phyloP scores from a whole-genome alignment of 768 basidiomycete genomes.

The Grammothele lineata region DNA sequence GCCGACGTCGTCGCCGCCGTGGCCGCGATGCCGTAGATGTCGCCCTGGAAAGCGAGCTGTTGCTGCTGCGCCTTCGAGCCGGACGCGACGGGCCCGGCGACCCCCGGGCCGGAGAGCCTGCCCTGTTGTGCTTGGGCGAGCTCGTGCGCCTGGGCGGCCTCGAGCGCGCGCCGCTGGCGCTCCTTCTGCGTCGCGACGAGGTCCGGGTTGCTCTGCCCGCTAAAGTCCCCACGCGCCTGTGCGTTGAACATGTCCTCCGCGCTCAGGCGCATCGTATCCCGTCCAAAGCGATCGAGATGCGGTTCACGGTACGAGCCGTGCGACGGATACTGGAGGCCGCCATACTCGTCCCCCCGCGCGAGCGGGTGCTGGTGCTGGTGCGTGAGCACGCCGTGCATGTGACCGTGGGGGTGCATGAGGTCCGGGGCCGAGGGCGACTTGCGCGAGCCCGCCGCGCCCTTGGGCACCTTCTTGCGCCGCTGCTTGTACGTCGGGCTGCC shows the following conservation, averaged over 20 bases:
- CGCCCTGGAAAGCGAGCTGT: neutral
- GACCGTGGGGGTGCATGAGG: neutral
- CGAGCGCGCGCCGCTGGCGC: slow-evolving; percentile 28
- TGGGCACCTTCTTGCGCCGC: slow-evolving; percentile 68
- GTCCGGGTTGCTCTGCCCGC: slow-evolving; percentile 25
- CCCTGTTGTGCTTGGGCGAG: neutral
- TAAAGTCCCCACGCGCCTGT: slow-evolving; percentile 56
- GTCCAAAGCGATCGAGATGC: slow-evolving; percentile 29
- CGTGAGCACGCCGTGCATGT: neutral
- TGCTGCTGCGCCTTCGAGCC: neutral
- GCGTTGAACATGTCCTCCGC: slow-evolving; percentile 66
- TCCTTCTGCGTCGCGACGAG: slow-evolving; percentile 26
- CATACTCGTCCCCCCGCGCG: neutral
- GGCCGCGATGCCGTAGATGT: slow-evolving; percentile 1
- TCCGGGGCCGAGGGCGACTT: slow-evolving; percentile 19
- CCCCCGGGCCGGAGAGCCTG: slow-evolving; percentile 11
- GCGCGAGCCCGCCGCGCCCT: slow-evolving; percentile 32
- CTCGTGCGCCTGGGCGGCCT: slow-evolving; percentile 3
- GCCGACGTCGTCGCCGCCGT: neutral
- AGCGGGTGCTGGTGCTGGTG: neutral
- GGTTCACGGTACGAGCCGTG: slow-evolving; percentile 16
- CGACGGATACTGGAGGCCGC: neutral
- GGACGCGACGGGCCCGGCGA: slow-evolving; percentile 1
- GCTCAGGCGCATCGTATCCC: slow-evolving; percentile 33
- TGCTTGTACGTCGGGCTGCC: slow-evolving; percentile 89